phyloP scores from a whole-genome alignment of 768 basidiomycete genomes.

The Boletus eberwhitei region DNA sequence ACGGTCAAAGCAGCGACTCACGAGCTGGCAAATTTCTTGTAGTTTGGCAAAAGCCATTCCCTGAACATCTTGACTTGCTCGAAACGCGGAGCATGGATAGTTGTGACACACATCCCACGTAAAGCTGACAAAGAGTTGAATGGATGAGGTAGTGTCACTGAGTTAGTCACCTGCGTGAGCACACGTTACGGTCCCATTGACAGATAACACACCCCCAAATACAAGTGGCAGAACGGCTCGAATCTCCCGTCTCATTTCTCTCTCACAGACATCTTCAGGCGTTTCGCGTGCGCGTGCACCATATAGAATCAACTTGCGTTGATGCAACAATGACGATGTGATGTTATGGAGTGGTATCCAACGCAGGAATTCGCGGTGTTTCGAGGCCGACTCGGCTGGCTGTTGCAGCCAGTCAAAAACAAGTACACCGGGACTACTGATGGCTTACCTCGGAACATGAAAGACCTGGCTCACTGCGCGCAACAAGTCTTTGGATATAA shows the following conservation, averaged over 20 bases:
- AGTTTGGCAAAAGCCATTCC: conserved; percentile 72
- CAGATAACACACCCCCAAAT: conserved; percentile 52
- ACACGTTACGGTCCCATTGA: background rate
- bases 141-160: conserved; percentile 32
- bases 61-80: conserved; percentile 70
- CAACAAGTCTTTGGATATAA: conserved; percentile 79
- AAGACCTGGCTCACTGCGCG: conserved; percentile 67
- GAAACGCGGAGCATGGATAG: conserved; percentile 59
- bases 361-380: conserved; percentile 65
- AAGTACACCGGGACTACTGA: background rate
- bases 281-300: conserved; percentile 67
- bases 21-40: conserved; percentile 53
- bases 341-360: conserved; percentile 69
- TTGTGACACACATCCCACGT: conserved; percentile 40
- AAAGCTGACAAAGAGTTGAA: conserved; percentile 39
- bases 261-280: conserved; percentile 67
- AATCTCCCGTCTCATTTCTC: conserved; percentile 68
- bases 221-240: conserved; percentile 60
- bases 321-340: conserved; percentile 57
- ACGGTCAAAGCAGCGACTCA: conserved; percentile 24
- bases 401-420: background rate
- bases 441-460: conserved; percentile 48
- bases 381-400: conserved; percentile 38
- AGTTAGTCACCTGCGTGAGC: conserved; percentile 10
- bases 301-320: conserved; percentile 67